A percentile compares a stretch with the other conserved stretches of the same genome.
Evolutionary conservation across 2,329 filamentous ascomycete genomes (phyloP).

Genomic region (Colletotrichum noveboracense): DNA sequence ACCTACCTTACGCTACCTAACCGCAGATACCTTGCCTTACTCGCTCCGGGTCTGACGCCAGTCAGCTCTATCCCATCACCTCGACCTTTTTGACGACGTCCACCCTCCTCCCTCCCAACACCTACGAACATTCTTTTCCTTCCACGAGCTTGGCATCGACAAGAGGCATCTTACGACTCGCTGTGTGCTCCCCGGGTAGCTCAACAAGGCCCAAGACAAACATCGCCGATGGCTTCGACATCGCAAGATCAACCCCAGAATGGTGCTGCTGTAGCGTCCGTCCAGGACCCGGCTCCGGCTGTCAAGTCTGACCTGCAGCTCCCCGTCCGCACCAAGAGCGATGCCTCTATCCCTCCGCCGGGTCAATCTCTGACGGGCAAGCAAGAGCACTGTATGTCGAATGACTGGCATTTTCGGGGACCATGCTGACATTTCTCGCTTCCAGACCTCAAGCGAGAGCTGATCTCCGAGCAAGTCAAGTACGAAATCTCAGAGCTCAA

Average conservation of each 20-base stretch:
- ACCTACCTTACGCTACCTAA: neutral
- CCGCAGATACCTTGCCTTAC: neutral
- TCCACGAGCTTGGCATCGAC: slow-evolving; percentile 1
- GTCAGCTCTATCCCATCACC: slow-evolving; percentile 9
- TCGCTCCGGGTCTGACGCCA: slow-evolving; percentile 14
- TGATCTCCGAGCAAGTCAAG: slow-evolving; percentile 87
- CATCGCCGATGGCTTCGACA: slow-evolving; percentile 20
- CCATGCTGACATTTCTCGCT: neutral
- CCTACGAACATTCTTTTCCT: neutral
- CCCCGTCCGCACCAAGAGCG: slow-evolving; percentile 30
- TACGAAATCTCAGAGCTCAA: slow-evolving; percentile 93
- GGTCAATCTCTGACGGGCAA: slow-evolving; percentile 79
- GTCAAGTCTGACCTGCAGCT: slow-evolving; percentile 11
- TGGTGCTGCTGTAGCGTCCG: slow-evolving; percentile 20
- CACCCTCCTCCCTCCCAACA: neutral
- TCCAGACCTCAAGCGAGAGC: slow-evolving; percentile 91
- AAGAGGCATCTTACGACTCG: neutral
- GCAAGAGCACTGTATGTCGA: slow-evolving; percentile 88
- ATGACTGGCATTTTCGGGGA: neutral
- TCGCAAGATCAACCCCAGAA: slow-evolving; percentile 16
- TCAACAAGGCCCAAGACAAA: neutral
- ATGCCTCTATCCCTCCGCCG: slow-evolving; percentile 37
- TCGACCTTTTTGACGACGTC: neutral
- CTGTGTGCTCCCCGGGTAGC: neutral
- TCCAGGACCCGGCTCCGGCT: neutral